Percentiles rank a stretch among this genome's conserved stretches.
phyloP scores from a whole-genome alignment of 257 asterid species.

The Solanum gracilifrons region DNA sequence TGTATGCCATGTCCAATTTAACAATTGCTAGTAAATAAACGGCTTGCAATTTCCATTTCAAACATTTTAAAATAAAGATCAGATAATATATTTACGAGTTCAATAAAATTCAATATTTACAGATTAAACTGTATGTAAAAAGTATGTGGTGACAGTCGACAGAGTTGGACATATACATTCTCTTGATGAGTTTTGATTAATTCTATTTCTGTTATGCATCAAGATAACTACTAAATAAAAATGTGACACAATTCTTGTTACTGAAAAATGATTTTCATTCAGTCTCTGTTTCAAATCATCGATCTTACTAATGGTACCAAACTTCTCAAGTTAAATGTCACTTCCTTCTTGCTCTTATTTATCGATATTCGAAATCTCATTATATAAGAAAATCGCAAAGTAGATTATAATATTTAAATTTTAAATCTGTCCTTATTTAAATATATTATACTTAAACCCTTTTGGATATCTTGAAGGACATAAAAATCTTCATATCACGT shows the following conservation, averaged over 20 bases:
- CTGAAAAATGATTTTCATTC: not conserved
- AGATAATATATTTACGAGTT: not conserved
- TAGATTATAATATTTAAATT: not conserved
- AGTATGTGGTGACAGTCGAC: not conserved
- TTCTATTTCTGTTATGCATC: not conserved
- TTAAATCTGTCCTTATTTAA: not conserved
- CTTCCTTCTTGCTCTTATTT: not conserved
- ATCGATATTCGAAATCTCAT: not conserved
- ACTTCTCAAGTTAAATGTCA: not conserved
- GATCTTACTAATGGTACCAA: not conserved
- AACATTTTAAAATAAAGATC: not conserved
- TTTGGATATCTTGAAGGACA: not conserved
- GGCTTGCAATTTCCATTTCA: not conserved
- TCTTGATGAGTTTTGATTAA: not conserved
- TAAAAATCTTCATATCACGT: not conserved
- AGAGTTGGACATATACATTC: not conserved
- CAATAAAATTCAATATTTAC: not conserved
- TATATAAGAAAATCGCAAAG: not conserved
- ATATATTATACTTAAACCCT: not conserved
- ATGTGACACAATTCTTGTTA: not conserved
- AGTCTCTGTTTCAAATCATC: not conserved
- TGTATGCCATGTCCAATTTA: conserved; percentile 5
- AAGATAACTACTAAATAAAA: not conserved
- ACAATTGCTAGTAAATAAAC: conserved; percentile 1
- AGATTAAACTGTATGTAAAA: not conserved